Evolutionary conservation across 2,329 filamentous ascomycete species (phyloP), one percentile per base, ranked within the genome.

Genomic region (Diaporthe aspalathi): DNA sequence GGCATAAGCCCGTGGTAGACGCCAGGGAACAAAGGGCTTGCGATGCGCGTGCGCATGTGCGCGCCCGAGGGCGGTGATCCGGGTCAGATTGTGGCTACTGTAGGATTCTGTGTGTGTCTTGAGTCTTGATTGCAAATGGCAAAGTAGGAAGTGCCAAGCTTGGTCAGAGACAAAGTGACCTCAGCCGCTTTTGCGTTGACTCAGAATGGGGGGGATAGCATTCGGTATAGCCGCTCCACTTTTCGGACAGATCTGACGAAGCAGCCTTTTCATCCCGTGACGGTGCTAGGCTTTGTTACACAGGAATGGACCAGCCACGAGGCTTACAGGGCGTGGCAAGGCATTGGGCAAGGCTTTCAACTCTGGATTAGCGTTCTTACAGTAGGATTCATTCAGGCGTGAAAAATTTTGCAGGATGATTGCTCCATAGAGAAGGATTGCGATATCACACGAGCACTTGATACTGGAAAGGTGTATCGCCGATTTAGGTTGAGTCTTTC

Each of bases 121-220:
- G n/a, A n/a, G n/a, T n/a, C n/a, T n/a, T 35, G 43, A 63, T 49
- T 49, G 43, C 12, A 29, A 49, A 24, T 22, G 2, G 7, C 20
- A 7, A n/a, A 22, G 20, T 3, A 63, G 27, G 27, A 17, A 49
- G 2, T 22, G 20, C 43, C 43, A 63, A 63, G 40, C 43, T 27
- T 17, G 2, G 12, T 5, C 7, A 22, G 24, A 14, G 56, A n/a
- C 38, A 11, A 9, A 32, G 40, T 63, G 57, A 47, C 40, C 43
- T 63, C 43, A 24, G 60, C 60, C 60, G 35, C 9, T 24, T 6
- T 14, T 47, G 24, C n/a, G n/a, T 62, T 62, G 57, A 62, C 57
- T 62, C 57, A 62, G 57, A 62, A n/a, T 47, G 9, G 52, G 24
- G 52, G 24, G 5, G 6, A 47, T 16, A 32, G n/a, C n/a, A 22